Percentiles rank a stretch among this genome's conserved stretches.
Evolutionary conservation across 2,329 filamentous ascomycete genomes (phyloP).

Genomic region (Aspergillus chevalieri): DNA sequence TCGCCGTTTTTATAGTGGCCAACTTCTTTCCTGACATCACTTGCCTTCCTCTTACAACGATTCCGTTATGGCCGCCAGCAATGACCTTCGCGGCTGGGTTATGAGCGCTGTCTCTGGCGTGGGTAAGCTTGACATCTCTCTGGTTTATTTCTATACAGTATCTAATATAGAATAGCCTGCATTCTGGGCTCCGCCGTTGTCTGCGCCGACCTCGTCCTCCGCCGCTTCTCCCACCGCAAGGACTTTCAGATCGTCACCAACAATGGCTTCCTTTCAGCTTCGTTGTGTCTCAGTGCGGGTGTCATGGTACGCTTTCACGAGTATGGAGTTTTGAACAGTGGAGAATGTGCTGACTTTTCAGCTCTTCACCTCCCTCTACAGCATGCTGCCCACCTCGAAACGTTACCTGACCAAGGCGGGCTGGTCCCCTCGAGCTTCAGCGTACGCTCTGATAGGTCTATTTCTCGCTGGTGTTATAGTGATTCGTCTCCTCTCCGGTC

Average conservation of each 20-base stretch:
- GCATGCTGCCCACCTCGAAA: slow-evolving; percentile 84
- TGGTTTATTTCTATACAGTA: neutral
- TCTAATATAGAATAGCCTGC: slow-evolving; percentile 35
- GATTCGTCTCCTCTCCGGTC: slow-evolving; percentile 40
- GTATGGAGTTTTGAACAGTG: slow-evolving; percentile 22
- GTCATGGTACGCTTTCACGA: slow-evolving; percentile 68
- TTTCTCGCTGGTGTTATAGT: slow-evolving; percentile 44
- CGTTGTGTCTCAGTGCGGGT: slow-evolving; percentile 86
- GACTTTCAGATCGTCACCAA: slow-evolving; percentile 85
- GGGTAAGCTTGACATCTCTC: slow-evolving; percentile 39
- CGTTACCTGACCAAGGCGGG: slow-evolving; percentile 66
- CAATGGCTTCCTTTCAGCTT: slow-evolving; percentile 78
- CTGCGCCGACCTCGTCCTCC: slow-evolving; percentile 74
- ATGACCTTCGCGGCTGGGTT: slow-evolving; percentile 90
- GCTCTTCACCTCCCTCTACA: slow-evolving; percentile 88
- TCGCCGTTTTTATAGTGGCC: neutral
- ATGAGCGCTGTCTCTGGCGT: slow-evolving; percentile 79
- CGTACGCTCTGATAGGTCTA: slow-evolving; percentile 40
- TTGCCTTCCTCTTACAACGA: neutral
- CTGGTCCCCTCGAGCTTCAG: slow-evolving; percentile 60
- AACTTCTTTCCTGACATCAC: slow-evolving; percentile 1
- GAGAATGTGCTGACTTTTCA: slow-evolving; percentile 31
- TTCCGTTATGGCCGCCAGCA: slow-evolving; percentile 45
- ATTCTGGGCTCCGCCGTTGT: slow-evolving; percentile 76
- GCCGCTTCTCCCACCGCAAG: slow-evolving; percentile 63